These are phyloP conservation scores for Teratosphaeria gauchensis DNA, from an alignment of 2,329 filamentous ascomycete genomes.

Conservation along the genomic window DNA sequence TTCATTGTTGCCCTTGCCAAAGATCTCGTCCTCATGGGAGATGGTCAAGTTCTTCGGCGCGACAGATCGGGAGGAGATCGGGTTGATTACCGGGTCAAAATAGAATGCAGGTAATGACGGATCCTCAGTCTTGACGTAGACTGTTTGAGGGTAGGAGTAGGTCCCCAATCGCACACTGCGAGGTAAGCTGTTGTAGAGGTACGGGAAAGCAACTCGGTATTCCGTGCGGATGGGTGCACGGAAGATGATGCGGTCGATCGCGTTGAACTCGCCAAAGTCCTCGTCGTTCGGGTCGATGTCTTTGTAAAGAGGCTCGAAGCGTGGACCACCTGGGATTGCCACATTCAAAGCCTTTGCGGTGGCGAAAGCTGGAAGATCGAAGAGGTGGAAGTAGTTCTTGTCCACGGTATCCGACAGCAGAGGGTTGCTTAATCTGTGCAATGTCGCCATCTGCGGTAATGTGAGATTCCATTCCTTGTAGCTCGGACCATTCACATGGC, in stretches of 20 bases:
- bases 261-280: slow-evolving; percentile 98
- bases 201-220: slow-evolving; percentile 89
- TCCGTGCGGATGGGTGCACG: slow-evolving; percentile 89
- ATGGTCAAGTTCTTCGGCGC: slow-evolving; percentile 88
- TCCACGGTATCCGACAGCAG: slow-evolving; percentile 87
- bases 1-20: slow-evolving; percentile 70
- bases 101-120: slow-evolving; percentile 89
- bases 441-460: slow-evolving; percentile 87
- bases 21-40: slow-evolving; percentile 88
- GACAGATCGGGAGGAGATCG: slow-evolving; percentile 89
- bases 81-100: slow-evolving; percentile 95
- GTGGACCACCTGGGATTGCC: slow-evolving; percentile 90
- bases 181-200: slow-evolving; percentile 90
- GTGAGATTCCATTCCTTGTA: slow-evolving; percentile 94
- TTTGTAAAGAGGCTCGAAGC: slow-evolving; percentile 96
- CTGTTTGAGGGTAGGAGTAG: slow-evolving; percentile 88
- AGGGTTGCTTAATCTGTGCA: slow-evolving; percentile 85
- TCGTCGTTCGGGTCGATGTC: slow-evolving; percentile 98
- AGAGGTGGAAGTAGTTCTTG: slow-evolving; percentile 96
- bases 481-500: slow-evolving; percentile 91
- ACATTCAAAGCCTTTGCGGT: slow-evolving; percentile 96
- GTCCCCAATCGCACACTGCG: slow-evolving; percentile 87
- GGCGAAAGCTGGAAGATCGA: slow-evolving; percentile 87
- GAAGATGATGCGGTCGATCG: slow-evolving; percentile 98
- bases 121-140: slow-evolving; percentile 82